Evolutionary conservation across 2,329 filamentous ascomycete genomes (phyloP).

Genomic region (Meredithiella fracta): DNA sequence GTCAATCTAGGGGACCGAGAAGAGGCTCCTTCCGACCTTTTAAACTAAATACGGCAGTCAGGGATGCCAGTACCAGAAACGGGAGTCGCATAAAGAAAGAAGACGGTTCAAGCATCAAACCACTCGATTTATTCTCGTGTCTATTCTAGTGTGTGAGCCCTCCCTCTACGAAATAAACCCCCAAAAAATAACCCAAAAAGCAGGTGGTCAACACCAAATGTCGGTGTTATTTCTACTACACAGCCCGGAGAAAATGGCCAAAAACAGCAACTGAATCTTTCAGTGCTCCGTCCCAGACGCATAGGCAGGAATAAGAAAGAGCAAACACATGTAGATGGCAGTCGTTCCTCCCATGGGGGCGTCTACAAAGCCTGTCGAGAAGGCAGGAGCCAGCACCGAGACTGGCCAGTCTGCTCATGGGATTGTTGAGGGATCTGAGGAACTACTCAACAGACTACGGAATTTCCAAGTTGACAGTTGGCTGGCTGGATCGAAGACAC

Average conservation of each 20-base stretch:
- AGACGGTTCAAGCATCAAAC: neutral
- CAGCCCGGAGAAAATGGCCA: slow-evolving; percentile 1
- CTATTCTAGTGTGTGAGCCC: neutral
- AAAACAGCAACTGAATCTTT: slow-evolving; percentile 5
- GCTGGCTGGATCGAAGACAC: too few species aligned
- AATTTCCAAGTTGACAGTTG: too few species aligned
- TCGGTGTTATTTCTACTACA: neutral
- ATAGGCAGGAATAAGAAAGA: neutral
- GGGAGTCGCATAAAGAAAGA: neutral
- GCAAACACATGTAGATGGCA: neutral
- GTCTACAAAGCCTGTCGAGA: too few species aligned
- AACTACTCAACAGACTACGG: too few species aligned
- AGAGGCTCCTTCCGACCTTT: neutral
- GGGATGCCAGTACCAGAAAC: neutral
- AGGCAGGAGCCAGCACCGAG: too few species aligned
- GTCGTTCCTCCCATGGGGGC: too few species aligned
- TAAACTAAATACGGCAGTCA: slow-evolving; percentile 2
- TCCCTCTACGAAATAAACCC: neutral
- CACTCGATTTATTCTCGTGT: too few species aligned
- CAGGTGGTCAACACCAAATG: too few species aligned
- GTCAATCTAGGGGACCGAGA: neutral
- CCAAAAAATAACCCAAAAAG: neutral
- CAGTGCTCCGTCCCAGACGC: neutral
- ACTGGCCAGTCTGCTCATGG: too few species aligned
- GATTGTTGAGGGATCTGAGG: too few species aligned